Conservation (phyloP, 441 rosid genomes). For the Euphorbia corollata region DNA sequence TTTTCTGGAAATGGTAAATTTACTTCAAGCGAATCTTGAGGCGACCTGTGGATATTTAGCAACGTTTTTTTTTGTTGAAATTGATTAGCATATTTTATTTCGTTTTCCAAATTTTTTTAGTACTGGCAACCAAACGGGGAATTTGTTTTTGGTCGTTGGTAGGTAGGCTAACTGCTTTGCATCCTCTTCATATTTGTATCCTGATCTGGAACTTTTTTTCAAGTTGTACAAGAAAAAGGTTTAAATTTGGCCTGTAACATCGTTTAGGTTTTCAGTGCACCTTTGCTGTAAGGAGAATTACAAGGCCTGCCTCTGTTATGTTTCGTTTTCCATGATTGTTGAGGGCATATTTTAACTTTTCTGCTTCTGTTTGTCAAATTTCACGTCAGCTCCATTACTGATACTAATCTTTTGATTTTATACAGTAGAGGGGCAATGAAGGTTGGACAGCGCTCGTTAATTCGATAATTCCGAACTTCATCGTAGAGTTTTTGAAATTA, state of each 20-base stretch:
- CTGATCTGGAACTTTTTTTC: conserved; percentile 14
- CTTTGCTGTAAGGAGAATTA: too few relatives aligned
- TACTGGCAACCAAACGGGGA: conserved; percentile 21
- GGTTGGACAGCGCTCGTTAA: conserved; percentile 19
- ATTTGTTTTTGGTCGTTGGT: conserved; percentile 33
- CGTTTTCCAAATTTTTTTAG: background rate
- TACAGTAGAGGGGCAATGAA: conserved; percentile 29
- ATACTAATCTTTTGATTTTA: conserved; percentile 14
- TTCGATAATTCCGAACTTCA: conserved; percentile 6
- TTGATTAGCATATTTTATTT: too few relatives aligned
- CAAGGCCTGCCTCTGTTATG: too few relatives aligned
- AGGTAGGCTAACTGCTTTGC: conserved; percentile 29
- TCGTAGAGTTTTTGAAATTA: conserved; percentile 16
- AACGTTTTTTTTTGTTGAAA: background rate
- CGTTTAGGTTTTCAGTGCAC: conserved; percentile 10
- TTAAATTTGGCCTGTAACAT: conserved; percentile 12
- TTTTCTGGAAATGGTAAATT: conserved; percentile 25
- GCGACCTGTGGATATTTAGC: background rate
- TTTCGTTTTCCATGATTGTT: background rate
- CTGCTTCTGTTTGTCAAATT: background rate
- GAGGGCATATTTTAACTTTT: background rate
- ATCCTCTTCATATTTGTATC: conserved; percentile 24
- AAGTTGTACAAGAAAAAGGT: conserved; percentile 11
- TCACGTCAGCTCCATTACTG: conserved; percentile 1
- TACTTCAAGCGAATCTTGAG: conserved; percentile 13